A percentile compares a stretch with the other conserved stretches of the same genome.
These are phyloP conservation scores for Dendrobium catenatum DNA, from an alignment of 106 monocot genomes.

Conservation along the genomic window DNA sequence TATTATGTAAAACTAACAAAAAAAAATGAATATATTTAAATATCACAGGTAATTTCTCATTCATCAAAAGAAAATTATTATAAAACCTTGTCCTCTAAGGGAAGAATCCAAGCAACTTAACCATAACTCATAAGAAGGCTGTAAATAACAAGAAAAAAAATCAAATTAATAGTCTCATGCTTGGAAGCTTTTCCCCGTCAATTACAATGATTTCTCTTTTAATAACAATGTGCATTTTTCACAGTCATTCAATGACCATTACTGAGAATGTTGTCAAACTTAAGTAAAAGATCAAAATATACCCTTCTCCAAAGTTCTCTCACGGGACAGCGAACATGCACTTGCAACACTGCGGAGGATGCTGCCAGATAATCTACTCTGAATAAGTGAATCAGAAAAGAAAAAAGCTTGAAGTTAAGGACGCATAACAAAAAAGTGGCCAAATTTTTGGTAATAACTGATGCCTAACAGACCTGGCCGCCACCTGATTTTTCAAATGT, in stretches of 20 bases:
- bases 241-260: not conserved
- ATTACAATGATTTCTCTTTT: not conserved
- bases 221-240: not conserved
- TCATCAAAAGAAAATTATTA: not conserved
- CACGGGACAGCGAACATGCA: conserved; percentile 47
- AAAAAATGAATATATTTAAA: not conserved
- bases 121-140: not conserved
- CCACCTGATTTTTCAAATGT: conserved; percentile 43
- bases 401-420: not conserved
- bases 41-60: not conserved
- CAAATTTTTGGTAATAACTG: not conserved
- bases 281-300: not conserved
- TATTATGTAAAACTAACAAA: not conserved
- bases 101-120: not conserved
- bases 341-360: conserved; percentile 33
- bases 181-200: not conserved
- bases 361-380: conserved; percentile 51
- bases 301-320: conserved; percentile 73
- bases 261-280: not conserved
- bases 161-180: not conserved
- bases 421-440: not conserved
- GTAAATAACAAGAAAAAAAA: not conserved
- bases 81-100: not conserved
- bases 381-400: not conserved
- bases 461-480: conserved; percentile 43